These are phyloP conservation scores for Nannochloropsis gaditana DNA, from an alignment of 108 stramenopile genomes.

Conservation along the genomic window DNA sequence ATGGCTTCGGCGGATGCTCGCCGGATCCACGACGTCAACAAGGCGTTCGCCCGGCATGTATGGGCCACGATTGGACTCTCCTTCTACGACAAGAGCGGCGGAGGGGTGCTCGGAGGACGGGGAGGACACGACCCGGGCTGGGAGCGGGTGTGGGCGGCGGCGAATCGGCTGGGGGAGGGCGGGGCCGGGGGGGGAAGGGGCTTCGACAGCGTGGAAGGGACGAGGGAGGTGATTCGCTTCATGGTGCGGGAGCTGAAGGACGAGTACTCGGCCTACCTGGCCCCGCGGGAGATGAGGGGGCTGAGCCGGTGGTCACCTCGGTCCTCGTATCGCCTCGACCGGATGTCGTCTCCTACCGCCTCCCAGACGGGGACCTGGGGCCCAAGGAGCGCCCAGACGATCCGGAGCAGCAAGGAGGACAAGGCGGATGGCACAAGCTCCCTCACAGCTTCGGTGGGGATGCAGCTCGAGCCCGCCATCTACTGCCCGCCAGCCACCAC, in stretches of 20 bases:
- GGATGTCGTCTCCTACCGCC: neutral
- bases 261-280: neutral
- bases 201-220: neutral
- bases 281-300: neutral
- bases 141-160: neutral
- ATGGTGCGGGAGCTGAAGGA: neutral
- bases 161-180: neutral
- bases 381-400: neutral
- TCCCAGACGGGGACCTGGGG: neutral
- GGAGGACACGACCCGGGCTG: neutral
- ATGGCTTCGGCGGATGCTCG: neutral
- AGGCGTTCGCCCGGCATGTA: neutral
- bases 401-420: neutral
- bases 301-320: neutral
- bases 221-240: neutral
- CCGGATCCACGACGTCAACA: neutral
- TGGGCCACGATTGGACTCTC: neutral
- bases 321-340: neutral
- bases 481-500: neutral
- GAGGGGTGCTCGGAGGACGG: neutral
- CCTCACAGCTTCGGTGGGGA: neutral
- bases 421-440: neutral
- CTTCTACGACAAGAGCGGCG: neutral
- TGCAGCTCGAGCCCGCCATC: neutral
- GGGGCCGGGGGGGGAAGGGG: neutral